Base-by-base conservation (phyloP, 805 yeast genomes). In the Scheffersomyces amazonensis region DNA sequence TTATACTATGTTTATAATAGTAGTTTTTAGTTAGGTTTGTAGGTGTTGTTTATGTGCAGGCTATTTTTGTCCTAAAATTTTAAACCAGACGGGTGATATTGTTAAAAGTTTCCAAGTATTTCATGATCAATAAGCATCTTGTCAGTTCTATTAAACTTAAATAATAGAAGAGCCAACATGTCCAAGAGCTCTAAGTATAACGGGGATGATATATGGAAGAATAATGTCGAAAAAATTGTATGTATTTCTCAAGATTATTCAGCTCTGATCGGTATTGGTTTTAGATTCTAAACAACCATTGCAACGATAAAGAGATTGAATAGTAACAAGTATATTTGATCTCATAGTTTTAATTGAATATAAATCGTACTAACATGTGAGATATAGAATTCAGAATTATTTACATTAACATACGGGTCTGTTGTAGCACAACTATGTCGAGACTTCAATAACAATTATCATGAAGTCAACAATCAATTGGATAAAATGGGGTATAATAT, bases 401-500 rank as follows among this genome's bases (percentile, higher is more conserved):
- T 93, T 63, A 87, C 96, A n/a, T 67, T 93, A 42, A 91, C 96
- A 1, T 93, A 93, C 53, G 99, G 99, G 8, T 82, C 96, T 2
- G 79, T 93, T 34, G 98, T 93, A 34, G 79, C 95, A 11, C 97
- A 91, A 54, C 66, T 93, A 37, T 89, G 96, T 56, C 78, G 82
- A 41, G 98, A 93, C 54, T 82, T 76, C 60, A 75, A 82, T 38
- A 73, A 78, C 46, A 86, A 90, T 59, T 90, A 87, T 58, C 57
- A 54, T 5, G 81, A 81, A 52, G 96, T 93, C 41, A 93, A 93
- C 56, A 68, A 70, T 36, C 95, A 91, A 55, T 70, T 93, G 35
- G 96, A 83, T 52, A 77, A 79, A 46, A 91, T 93, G 98, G 99
- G 99, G 1, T 87, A 90, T 60, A 89, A 87, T 57, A 93, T 93